These are phyloP conservation scores for Fragosphaeria purpurea DNA, from an alignment of 2,329 filamentous ascomycete genomes.

Conservation along the genomic window DNA sequence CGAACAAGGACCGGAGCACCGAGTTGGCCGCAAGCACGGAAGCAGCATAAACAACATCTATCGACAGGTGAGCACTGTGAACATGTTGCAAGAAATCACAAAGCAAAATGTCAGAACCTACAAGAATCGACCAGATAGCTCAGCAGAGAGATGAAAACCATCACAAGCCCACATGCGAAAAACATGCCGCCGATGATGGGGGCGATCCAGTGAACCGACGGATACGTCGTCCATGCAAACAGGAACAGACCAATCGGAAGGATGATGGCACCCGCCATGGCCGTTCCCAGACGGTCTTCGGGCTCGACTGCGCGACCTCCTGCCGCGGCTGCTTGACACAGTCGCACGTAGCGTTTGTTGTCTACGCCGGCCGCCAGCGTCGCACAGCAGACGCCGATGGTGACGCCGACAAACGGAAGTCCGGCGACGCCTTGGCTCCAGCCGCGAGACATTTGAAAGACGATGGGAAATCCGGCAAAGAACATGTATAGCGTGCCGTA, in stretches of 20 bases:
- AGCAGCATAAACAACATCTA: conserved; percentile 63
- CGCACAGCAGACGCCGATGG: conserved; percentile 51
- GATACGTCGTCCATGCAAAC: conserved; percentile 56
- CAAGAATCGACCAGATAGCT: conserved; percentile 59
- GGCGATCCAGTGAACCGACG: conserved; percentile 22
- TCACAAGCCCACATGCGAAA: conserved; percentile 36
- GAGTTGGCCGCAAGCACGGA: conserved; percentile 63
- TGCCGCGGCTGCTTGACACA: conserved; percentile 43
- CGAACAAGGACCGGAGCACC: conserved; percentile 60
- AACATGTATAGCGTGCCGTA: conserved; percentile 48
- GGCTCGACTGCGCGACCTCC: conserved; percentile 51
- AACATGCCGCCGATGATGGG: conserved; percentile 24
- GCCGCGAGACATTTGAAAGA: conserved; percentile 49
- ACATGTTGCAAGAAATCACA: no score
- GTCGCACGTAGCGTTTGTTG: conserved; percentile 27
- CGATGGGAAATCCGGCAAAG: conserved; percentile 52
- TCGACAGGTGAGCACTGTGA: background rate
- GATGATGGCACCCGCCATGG: conserved; percentile 50
- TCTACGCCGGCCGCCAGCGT: background rate
- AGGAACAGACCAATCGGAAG: conserved; percentile 57
- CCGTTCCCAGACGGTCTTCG: conserved; percentile 53
- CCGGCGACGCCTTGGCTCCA: conserved; percentile 52
- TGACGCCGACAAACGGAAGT: conserved; percentile 58
- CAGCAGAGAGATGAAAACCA: conserved; percentile 53
- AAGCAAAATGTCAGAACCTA: background rate